Conservation (phyloP, 148 eudicot genomes). For the Talinum fruticosum region DNA sequence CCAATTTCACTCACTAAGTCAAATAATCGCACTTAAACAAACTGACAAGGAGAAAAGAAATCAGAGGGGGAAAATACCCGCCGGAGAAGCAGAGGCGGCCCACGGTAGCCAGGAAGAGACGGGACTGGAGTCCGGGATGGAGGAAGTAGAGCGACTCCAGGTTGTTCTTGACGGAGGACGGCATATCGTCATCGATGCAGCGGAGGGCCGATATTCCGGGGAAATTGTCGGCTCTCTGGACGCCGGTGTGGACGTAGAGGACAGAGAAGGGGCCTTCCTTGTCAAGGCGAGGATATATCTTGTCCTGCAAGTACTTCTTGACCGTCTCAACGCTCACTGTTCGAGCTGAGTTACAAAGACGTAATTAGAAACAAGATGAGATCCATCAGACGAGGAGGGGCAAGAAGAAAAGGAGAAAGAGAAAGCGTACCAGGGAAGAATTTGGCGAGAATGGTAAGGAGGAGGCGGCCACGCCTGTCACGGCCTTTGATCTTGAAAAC, state of each 20-base stretch:
- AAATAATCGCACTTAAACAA: no score
- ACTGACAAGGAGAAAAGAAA: no score
- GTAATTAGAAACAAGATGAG: no score
- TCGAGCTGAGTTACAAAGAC: constrained; percentile 23
- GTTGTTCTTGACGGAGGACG: constrained; percentile 36
- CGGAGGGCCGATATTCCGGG: constrained; percentile 60
- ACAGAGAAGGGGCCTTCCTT: constrained; percentile 36
- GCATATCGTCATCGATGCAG: constrained; percentile 49
- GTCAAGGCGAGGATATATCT: constrained; percentile 44
- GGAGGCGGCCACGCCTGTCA: constrained; percentile 44
- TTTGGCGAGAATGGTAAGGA: constrained; percentile 53
- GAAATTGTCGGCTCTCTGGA: constrained; percentile 38
- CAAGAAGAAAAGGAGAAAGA: neutral
- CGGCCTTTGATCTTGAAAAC: constrained; percentile 58
- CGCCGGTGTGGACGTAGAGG: constrained; percentile 61
- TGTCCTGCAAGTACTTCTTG: constrained; percentile 51
- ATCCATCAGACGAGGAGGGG: neutral
- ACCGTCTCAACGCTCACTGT: constrained; percentile 41
- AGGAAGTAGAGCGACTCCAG: constrained; percentile 55
- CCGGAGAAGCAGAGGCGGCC: constrained; percentile 62
- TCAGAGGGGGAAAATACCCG: constrained; percentile 41
- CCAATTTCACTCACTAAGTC: neutral
- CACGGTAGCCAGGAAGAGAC: constrained; percentile 68
- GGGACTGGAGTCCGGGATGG: constrained; percentile 60
- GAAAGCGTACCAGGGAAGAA: constrained; percentile 52